Base-by-base conservation (phyloP, 495 filamentous ascomycete genomes). In the Bacidia gigantensis region DNA sequence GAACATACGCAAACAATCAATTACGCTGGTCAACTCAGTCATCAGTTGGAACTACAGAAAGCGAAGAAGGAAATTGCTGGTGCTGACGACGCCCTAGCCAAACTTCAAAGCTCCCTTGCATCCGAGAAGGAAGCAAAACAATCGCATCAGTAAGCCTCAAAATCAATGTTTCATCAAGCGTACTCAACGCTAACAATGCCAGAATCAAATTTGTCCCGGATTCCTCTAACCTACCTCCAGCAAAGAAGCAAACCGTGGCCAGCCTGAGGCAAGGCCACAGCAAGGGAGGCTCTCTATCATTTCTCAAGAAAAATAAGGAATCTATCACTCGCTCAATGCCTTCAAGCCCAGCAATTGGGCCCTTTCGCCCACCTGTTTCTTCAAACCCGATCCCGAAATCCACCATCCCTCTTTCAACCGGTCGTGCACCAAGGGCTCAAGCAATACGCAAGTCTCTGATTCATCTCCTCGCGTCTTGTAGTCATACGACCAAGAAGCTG, bases 381-480 rank as follows among this genome's bases (percentile, higher is more conserved):
- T 68, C 66, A 2, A 72, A 72, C 47, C 69, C 29, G 7, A 35
- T 35, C 5, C 29, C 29, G 29, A 35, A 35, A 14, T 35, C 29
- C 5, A 35, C 29, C 67, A 17, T 73, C 1, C 56, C 69, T 14
- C 74, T 73, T 10, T 74, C 78, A 58, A 75, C 60, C 51, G 79
- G 63, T 64, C 73, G 65, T 57, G 68, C 57, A 69, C 72, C 64
- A 67, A 77, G 63, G 62, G 72, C 64, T 59, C 76, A 64, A 61
- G 77, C 67, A 24, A 64, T 77, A 50, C 72, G 72, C 50, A 63
- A 65, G 22, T 75, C 81, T n/a, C 71, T 88, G 18, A 78, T 87
- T 24, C 85, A 89, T 67, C 74, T 86, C 35, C 73, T 89, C 43
- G 85, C 85, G 21, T 66, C 78, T 18, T 71, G 74, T 45, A 76